Evolutionary conservation across 1,284 basidiomycete species (phyloP), one percentile per base, ranked within the genome.

Genomic region (Cryptococcus sp.): DNA sequence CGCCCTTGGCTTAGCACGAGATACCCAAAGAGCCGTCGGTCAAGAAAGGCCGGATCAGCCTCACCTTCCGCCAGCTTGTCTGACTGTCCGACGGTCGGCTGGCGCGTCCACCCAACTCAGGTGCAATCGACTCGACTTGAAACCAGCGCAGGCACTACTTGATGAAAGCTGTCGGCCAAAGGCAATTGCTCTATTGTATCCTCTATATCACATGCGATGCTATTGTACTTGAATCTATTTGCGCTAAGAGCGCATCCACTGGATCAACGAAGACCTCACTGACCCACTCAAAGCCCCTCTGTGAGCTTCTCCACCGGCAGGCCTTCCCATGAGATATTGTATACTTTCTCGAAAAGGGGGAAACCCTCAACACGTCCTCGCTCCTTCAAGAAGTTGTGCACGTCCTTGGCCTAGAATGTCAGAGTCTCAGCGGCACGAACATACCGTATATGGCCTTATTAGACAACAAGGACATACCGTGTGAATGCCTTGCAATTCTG

Each of bases 261-360:
- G 20, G 25, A 7, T 11, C 25, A 29, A n/a, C n/a, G n/a, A n/a
- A n/a, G 3, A 16, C 10, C 38, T n/a, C n/a, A n/a, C n/a, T 17
- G 40, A 39, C 55, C 41, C 44, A 43, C 46, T 61, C 61, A 70
- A 15, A 76, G 58, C 1, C 66, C 66, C 46, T 70, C 68, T 13
- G 77, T 79, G 41, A 81, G 68, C 61, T 79, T 70, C 55, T 77
- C 68, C 23, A 78, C 76, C 17, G 77, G 73, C 34, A 74, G 62
- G 43, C 71, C 76, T 39, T 79, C 73, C 72, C 72, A 79, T 39
- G 73, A 74, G 65, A 79, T 79, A 55, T 75, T 65, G 66, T 79
- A 79, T 34, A 82, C 80, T 49, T 80, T 80, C 64, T 78, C 74
- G 70, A 85, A 84, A 13, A 85, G 76, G 20, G 83, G 83, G 69